phyloP scores from a whole-genome alignment of 169 alveolate species.

The Plasmodium blacklocki region DNA sequence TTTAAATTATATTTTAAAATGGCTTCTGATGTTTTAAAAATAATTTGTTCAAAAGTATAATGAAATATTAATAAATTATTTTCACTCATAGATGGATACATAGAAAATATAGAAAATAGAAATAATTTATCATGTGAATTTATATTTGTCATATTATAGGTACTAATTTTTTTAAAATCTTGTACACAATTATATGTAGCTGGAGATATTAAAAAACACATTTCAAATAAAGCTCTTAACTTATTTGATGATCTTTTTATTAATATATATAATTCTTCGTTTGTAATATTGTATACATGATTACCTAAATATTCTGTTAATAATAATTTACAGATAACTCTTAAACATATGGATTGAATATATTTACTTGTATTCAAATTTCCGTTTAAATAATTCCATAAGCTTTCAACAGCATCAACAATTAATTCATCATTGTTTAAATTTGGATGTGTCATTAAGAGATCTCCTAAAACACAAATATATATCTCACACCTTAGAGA shows the following conservation, averaged over 20 bases:
- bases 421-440: constrained; percentile 46
- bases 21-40: constrained; percentile 78
- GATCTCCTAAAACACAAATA: constrained; percentile 80
- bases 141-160: constrained; percentile 61
- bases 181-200: constrained; percentile 57
- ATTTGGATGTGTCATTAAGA: constrained; percentile 77
- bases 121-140: constrained; percentile 79
- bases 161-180: constrained; percentile 77
- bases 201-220: constrained; percentile 80
- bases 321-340: constrained; percentile 76
- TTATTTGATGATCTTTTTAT: constrained; percentile 66
- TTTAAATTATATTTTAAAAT: constrained; percentile 76
- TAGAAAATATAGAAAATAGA: constrained; percentile 73
- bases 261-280: constrained; percentile 27
- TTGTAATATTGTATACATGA: constrained; percentile 5
- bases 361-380: constrained; percentile 77
- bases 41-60: constrained; percentile 81
- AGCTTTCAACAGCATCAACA: constrained; percentile 74
- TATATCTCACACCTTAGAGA: constrained; percentile 83
- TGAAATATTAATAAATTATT: constrained; percentile 78
- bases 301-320: constrained; percentile 68
- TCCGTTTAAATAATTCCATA: constrained; percentile 81
- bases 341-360: constrained; percentile 79
- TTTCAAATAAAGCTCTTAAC: constrained; percentile 79
- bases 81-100: constrained; percentile 82